phyloP scores from a whole-genome alignment of 2,329 filamentous ascomycete genomes.

The Leptodontidium sp. region DNA sequence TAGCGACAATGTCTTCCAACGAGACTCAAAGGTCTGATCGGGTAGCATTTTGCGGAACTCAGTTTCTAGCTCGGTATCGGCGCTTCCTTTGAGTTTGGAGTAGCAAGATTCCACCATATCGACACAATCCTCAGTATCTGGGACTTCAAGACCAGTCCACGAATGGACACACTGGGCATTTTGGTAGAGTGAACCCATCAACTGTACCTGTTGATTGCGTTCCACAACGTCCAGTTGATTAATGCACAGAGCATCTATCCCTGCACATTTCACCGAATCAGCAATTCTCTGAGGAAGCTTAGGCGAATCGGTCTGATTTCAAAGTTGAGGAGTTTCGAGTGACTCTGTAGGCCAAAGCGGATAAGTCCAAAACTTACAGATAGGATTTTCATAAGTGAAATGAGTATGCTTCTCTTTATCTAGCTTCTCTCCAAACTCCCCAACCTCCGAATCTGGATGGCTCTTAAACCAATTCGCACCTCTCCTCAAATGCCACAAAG shows the following conservation, averaged over 20 bases:
- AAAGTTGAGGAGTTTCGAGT: neutral
- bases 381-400: slow-evolving; percentile 7
- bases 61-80: neutral
- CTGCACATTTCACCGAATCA: neutral
- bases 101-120: neutral
- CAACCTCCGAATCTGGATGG: neutral
- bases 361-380: neutral
- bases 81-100: neutral
- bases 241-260: slow-evolving; percentile 12
- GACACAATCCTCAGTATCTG: neutral
- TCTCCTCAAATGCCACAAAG: slow-evolving; percentile 16
- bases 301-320: neutral
- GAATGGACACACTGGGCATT: neutral
- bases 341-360: neutral
- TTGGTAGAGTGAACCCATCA: slow-evolving; percentile 1
- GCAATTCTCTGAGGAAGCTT: neutral
- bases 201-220: slow-evolving; percentile 5
- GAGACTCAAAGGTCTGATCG: neutral
- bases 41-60: neutral
- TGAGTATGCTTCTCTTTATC: neutral
- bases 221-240: slow-evolving; percentile 11
- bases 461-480: slow-evolving; percentile 13
- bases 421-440: slow-evolving; percentile 10
- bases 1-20: neutral
- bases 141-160: slow-evolving; percentile 9